Evolutionary conservation across 305 asterid genomes (phyloP).

Genomic region (Stenogyne calaminthoides): DNA sequence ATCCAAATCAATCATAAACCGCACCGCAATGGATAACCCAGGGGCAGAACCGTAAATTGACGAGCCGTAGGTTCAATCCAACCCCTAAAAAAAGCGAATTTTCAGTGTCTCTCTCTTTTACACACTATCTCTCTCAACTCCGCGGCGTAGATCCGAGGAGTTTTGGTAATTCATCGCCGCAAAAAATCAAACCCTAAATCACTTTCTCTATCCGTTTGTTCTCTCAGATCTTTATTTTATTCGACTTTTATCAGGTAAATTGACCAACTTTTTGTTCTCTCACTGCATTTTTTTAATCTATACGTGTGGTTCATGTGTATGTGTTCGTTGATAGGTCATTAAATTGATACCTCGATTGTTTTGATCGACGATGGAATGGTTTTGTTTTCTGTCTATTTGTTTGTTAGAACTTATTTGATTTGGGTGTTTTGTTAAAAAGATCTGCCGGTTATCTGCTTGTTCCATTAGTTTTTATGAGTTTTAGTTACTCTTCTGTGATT

Average conservation of each 20-base stretch:
- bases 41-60: constrained; percentile 35
- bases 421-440: constrained; percentile 4
- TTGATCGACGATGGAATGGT: constrained; percentile 18
- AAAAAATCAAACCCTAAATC: constrained; percentile 15
- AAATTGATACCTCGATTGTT: not conserved
- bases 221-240: constrained; percentile 34
- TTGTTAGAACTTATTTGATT: constrained; percentile 1
- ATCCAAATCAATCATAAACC: not conserved
- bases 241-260: constrained; percentile 35
- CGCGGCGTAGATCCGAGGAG: constrained; percentile 91
- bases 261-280: not conserved
- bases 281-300: not conserved
- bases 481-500: not conserved
- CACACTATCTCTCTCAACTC: constrained; percentile 40
- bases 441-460: constrained; percentile 8
- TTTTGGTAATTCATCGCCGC: constrained; percentile 41
- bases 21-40: not conserved
- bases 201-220: constrained; percentile 3
- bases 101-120: not conserved
- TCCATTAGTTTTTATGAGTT: not conserved
- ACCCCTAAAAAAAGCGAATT: constrained; percentile 37
- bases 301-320: constrained; percentile 4
- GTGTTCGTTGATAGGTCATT: not conserved
- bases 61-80: constrained; percentile 30
- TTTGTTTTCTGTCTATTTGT: not conserved